phyloP scores from a whole-genome alignment of 768 basidiomycete species.

The Cystofilobasidium macerans region DNA sequence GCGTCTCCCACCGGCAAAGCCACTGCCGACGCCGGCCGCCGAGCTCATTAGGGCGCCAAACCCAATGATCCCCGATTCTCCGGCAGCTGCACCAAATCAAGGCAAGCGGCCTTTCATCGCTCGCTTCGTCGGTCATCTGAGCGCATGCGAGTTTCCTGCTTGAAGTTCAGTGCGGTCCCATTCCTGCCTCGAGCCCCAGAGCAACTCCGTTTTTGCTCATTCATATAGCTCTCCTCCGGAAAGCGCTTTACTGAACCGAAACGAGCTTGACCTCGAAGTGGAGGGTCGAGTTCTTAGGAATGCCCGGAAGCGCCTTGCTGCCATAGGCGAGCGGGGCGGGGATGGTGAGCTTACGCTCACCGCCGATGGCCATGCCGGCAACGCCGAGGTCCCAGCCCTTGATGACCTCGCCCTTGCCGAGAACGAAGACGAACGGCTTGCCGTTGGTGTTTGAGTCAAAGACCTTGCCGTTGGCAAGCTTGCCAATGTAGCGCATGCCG shows the following conservation, averaged over 20 bases:
- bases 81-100: no score
- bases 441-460: slow-evolving; percentile 78
- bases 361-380: slow-evolving; percentile 75
- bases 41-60: no score
- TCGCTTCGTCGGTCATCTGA: no score
- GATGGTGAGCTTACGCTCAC: slow-evolving; percentile 69
- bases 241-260: slow-evolving; percentile 27
- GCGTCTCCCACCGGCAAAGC: no score
- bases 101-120: no score
- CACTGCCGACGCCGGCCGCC: no score
- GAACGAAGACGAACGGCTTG: slow-evolving; percentile 56
- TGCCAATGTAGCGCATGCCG: slow-evolving; percentile 85
- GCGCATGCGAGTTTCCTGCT: no score
- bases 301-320: slow-evolving; percentile 21
- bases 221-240: no score
- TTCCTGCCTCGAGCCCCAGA: no score
- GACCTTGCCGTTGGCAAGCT: slow-evolving; percentile 37
- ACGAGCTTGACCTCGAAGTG: slow-evolving; percentile 48
- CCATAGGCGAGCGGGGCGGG: slow-evolving; percentile 52
- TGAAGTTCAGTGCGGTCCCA: no score
- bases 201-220: no score
- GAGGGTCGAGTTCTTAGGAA: slow-evolving; percentile 52
- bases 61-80: no score
- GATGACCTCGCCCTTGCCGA: slow-evolving; percentile 85
- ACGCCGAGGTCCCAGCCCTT: slow-evolving; percentile 89